Evolutionary conservation across 805 yeast species (phyloP).

Genomic region (Sugiyamaella boreocaroliniensis): DNA sequence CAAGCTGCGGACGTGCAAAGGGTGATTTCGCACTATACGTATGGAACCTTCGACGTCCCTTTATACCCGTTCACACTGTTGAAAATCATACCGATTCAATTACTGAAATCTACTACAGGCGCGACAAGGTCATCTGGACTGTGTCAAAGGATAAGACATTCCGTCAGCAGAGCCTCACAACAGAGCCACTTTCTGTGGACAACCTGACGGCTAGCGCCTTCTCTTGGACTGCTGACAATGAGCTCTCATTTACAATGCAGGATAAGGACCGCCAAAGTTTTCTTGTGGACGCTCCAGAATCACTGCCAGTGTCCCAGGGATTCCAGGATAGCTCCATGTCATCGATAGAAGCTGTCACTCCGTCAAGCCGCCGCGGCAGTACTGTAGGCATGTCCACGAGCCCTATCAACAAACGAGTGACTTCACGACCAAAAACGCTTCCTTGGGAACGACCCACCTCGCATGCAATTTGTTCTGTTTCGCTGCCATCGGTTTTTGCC

Average conservation of each 20-base stretch:
- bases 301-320: not conserved
- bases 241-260: slow-evolving; percentile 48
- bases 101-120: slow-evolving; percentile 52
- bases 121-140: slow-evolving; percentile 42
- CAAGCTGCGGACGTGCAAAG: slow-evolving; percentile 62
- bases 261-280: slow-evolving; percentile 19
- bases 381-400: not conserved
- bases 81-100: slow-evolving; percentile 45
- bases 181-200: slow-evolving; percentile 41
- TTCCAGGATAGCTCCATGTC: not conserved
- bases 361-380: not conserved
- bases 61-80: slow-evolving; percentile 55
- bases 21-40: slow-evolving; percentile 59
- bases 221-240: slow-evolving; percentile 53
- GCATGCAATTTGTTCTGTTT: slow-evolving; percentile 11
- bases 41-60: slow-evolving; percentile 64
- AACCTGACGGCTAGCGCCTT: slow-evolving; percentile 46
- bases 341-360: not conserved
- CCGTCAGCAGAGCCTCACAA: slow-evolving; percentile 42
- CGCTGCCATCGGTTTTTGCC: slow-evolving; percentile 13
- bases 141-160: slow-evolving; percentile 46
- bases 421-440: not conserved
- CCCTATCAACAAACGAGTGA: not conserved
- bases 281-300: not conserved
- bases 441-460: not conserved